Base-by-base conservation (phyloP, 2,329 filamentous ascomycete species). In the Clarireedia paspali region DNA sequence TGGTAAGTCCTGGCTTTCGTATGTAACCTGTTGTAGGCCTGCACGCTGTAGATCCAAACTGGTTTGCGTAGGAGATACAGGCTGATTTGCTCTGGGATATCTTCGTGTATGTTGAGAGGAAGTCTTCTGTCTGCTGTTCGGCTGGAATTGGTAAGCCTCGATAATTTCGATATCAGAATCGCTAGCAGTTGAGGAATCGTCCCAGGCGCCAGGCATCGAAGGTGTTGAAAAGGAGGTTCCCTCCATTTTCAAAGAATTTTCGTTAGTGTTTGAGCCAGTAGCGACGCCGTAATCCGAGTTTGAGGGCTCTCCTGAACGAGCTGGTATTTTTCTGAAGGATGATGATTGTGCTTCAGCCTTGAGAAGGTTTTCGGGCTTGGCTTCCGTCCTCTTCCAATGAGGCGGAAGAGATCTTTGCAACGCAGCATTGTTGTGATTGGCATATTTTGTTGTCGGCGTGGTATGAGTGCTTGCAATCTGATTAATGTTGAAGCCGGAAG, bases 81-180 rank as follows among this genome's bases (percentile, higher is more conserved):
- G 2, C 27, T 30, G 27, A 40, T 50, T 38, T 15, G 17, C 40
- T 15, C 17, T 34, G 10, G 14, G 34, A 36, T 34, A 23, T 9
- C 6, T 46, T 42, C 2, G 49, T 3, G 9, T 27, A 27, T 23
- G 36, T 48, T 36, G 50, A 42, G 36, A n/a, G 6, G 38, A 46
- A 9, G 38, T 15, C 40, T 17, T 36, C 39, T 60, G 56, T 27
- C 63, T 59, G 26, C 62, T 59, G 58, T 68, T 68, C 24, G 61
- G 61, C 39, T 56, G 57, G 50, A 68, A 69, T 2, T 56, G 63
- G 3, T 63, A 59, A 10, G 63, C 26, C 10, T 63, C 56, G 27
- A 69, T 69, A 23, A 68, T 63, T 53, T 69, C 67, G 38, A 68
- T 54, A 24, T 68, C 66, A 12, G 65, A 67, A 57, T 69, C 67